Conservation (phyloP, 257 asterid genomes). For the Solanum sitiens region DNA sequence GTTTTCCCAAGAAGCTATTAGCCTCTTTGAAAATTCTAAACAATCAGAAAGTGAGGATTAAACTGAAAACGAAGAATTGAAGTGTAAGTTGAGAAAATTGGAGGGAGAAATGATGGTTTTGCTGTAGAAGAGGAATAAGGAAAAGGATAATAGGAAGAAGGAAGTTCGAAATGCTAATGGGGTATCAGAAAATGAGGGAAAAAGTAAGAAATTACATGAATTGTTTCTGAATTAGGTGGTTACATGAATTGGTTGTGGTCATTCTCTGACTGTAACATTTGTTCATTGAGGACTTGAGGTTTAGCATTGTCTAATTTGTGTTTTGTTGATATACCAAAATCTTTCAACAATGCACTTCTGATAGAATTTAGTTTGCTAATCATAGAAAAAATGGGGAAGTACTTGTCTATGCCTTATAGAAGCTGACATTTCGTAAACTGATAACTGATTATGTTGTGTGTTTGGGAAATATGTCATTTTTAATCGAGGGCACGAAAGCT, state of each 20-base stretch:
- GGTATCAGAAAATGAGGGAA: not conserved
- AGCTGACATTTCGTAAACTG: not conserved
- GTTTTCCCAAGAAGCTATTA: slow-evolving; percentile 37
- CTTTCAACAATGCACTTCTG: not conserved
- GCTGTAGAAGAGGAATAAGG: slow-evolving; percentile 8
- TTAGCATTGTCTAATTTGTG: not conserved
- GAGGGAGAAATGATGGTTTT: slow-evolving; percentile 33
- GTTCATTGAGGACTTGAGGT: not conserved
- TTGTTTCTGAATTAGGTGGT: slow-evolving; percentile 12
- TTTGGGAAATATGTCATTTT: not conserved
- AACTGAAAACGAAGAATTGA: slow-evolving; percentile 5
- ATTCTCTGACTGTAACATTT: not conserved
- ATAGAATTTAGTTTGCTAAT: not conserved
- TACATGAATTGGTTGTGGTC: not conserved
- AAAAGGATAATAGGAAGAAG: not conserved
- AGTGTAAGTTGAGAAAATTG: slow-evolving; percentile 28
- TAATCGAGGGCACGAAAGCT: not conserved
- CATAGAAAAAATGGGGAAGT: not conserved
- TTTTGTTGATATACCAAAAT: not conserved
- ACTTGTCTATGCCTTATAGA: not conserved
- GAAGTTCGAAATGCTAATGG: not conserved
- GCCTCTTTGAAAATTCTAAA: slow-evolving; percentile 8
- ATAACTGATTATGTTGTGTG: not conserved
- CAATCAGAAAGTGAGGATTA: slow-evolving; percentile 1
- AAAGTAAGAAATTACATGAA: slow-evolving; percentile 13